Evolutionary conservation across 2,329 filamentous ascomycete genomes (phyloP).

Genomic region (Colletotrichum truncatum): DNA sequence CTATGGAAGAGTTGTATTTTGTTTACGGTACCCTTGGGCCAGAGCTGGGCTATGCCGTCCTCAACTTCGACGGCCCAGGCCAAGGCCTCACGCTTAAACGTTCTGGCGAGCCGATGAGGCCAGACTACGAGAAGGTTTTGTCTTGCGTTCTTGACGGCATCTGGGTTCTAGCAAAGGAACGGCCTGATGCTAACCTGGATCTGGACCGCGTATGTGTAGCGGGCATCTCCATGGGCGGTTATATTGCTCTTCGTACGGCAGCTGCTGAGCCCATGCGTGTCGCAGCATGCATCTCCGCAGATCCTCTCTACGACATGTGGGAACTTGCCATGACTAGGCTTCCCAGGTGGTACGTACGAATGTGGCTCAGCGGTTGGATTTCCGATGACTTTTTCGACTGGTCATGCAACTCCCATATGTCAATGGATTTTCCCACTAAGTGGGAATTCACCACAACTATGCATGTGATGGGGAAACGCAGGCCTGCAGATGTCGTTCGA

Average conservation of each 20-base stretch:
- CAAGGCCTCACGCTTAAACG: conserved; percentile 48
- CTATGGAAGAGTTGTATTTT: conserved; percentile 52
- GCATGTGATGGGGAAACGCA: background rate
- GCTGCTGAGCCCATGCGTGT: conserved; percentile 49
- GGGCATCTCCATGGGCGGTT: conserved; percentile 54
- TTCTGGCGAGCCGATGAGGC: conserved; percentile 40
- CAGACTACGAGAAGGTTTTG: conserved; percentile 48
- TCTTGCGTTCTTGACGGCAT: conserved; percentile 43
- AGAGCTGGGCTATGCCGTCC: conserved; percentile 49
- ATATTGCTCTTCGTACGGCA: conserved; percentile 32
- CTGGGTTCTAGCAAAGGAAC: conserved; percentile 11
- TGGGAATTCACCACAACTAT: conserved; percentile 2
- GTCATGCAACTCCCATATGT: background rate
- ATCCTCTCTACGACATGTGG: conserved; percentile 46
- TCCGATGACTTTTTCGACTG: background rate
- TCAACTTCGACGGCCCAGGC: conserved; percentile 56
- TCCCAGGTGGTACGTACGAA: background rate
- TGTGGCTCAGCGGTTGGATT: conserved; percentile 1
- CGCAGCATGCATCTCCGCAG: conserved; percentile 51
- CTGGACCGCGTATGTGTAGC: conserved; percentile 44
- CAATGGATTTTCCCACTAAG: background rate
- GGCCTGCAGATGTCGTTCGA: background rate
- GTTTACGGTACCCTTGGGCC: conserved; percentile 36
- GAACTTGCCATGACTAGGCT: conserved; percentile 28
- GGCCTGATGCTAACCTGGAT: conserved; percentile 44